Conservation (phyloP, 257 asterid species). For the Scutellaria barbata region DNA sequence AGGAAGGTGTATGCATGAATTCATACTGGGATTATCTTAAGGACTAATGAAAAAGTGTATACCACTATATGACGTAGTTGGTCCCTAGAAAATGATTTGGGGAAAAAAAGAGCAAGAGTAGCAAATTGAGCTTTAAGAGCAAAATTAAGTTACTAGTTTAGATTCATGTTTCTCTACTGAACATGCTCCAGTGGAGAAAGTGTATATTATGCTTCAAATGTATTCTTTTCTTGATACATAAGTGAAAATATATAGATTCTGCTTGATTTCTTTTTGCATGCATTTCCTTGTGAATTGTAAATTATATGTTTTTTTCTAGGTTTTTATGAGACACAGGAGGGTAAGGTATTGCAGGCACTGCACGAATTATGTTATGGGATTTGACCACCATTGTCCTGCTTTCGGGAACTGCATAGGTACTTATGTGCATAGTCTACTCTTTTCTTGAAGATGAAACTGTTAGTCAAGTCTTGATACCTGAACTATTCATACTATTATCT, state of each 20-base stretch:
- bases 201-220: slow-evolving; percentile 18
- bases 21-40: not conserved
- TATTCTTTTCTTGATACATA: not conserved
- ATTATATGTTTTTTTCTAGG: slow-evolving; percentile 38
- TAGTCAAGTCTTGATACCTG: slow-evolving; percentile 6
- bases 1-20: not conserved
- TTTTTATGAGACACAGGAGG: slow-evolving; percentile 34
- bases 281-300: slow-evolving; percentile 4
- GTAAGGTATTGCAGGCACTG: slow-evolving; percentile 58
- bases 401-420: slow-evolving; percentile 67
- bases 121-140: slow-evolving; percentile 1
- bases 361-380: slow-evolving; percentile 49
- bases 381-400: slow-evolving; percentile 75
- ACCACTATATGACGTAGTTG: not conserved
- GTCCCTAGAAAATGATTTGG: not conserved
- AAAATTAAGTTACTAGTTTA: not conserved
- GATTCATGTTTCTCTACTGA: slow-evolving; percentile 19
- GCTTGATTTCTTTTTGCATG: slow-evolving; percentile 4
- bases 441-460: slow-evolving; percentile 25
- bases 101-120: not conserved
- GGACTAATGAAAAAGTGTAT: not conserved
- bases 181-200: not conserved
- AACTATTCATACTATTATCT: slow-evolving; percentile 12
- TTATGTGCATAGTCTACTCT: not conserved
- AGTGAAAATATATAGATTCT: not conserved